Base-by-base conservation (phyloP, 768 basidiomycete species). In the Amanita pseudoporphyria region DNA sequence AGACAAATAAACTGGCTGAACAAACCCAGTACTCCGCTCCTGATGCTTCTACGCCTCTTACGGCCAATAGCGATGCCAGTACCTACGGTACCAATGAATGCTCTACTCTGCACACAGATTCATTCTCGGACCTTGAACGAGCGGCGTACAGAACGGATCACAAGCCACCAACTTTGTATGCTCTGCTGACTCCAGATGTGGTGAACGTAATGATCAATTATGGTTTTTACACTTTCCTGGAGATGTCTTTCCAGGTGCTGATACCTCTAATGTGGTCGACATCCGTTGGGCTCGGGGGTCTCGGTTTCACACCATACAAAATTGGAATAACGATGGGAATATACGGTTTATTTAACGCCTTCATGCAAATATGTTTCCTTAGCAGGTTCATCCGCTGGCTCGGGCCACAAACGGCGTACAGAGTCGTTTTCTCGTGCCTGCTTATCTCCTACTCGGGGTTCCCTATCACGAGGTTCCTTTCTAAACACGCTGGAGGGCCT, bases 241-340 rank as follows among this genome's bases (percentile, higher is more conserved):
- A 51, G 12, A 41, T 47, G 38, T 16, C 24, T 31, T 9, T 26
- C 41, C 50, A 49, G 18, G 30, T 22, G 31, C 14, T 45, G 18
- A 18, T 33, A n/a, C 62, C 65, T 9, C 60, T 68, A 16, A 52
- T 68, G 48, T 66, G 60, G 47, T 73, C 77, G 19, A 78, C 79
- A 0, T 76, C 83, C 1, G 60, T 76, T 41, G 58, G 60, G 7
- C 60, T 72, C 3, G 81, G 82, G 13, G 82, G 81, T 0, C 70
- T 82, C 21, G 78, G 78, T 9, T 63, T 81, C 31, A 59, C 69
- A 22, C 73, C 79, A 2, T 69, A 68, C 18, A 55, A 57, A 4
- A 82, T 84, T 24, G 82, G 82, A 10, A 62, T 65, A 12, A 72
- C 79, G 45, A 67, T 79, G 47, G 70, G 75, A 7, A 51, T 60